Conservation (phyloP, 208 protist genomes). For the Angomonas ambiguus region DNA sequence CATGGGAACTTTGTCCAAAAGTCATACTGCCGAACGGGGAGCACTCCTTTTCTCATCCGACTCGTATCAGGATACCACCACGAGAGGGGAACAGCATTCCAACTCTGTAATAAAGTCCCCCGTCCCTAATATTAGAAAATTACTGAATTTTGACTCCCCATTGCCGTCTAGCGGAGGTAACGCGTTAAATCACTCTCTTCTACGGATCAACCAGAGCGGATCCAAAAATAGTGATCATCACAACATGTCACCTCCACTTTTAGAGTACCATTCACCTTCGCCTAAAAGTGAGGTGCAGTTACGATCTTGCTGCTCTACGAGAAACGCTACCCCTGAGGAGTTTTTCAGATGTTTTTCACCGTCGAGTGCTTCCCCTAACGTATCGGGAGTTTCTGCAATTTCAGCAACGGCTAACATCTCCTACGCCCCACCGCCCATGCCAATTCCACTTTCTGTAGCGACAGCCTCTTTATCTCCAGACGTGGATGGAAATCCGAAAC, state of each 20-base stretch:
- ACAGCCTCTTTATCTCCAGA: background rate
- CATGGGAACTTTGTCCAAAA: too few species aligned
- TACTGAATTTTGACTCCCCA: background rate
- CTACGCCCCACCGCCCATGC: slow-evolving; percentile 16
- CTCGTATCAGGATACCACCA: too few species aligned
- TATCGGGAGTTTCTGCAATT: background rate
- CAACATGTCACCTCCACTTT: too few species aligned
- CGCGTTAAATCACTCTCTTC: background rate
- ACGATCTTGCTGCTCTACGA: background rate
- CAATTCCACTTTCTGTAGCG: slow-evolving; percentile 28
- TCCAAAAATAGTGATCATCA: too few species aligned
- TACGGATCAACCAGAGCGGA: too few species aligned
- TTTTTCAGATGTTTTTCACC: background rate
- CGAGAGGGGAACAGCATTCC: too few species aligned
- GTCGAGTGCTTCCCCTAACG: background rate
- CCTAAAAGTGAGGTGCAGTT: background rate
- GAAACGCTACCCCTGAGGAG: background rate
- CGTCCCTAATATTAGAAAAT: background rate
- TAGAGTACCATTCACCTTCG: background rate
- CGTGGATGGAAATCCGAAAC: background rate
- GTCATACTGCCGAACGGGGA: too few species aligned
- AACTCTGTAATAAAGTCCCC: background rate
- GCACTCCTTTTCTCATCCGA: too few species aligned
- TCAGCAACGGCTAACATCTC: background rate
- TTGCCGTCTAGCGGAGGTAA: background rate